Evolutionary conservation across 495 filamentous ascomycete species (phyloP).

Genomic region (Talaromyces thailandensis): DNA sequence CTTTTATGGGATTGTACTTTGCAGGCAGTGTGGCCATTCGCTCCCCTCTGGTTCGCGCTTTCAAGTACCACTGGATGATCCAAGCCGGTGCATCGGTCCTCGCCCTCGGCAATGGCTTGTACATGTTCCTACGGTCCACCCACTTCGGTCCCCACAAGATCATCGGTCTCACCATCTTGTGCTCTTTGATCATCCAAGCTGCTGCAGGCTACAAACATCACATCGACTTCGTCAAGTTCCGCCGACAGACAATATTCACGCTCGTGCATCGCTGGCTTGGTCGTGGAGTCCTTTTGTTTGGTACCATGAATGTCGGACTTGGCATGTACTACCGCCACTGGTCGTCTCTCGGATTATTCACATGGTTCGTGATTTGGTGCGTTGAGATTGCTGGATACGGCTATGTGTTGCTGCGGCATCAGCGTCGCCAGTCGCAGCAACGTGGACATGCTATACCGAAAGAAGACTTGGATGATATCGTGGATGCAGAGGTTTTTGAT

Average conservation of each 20-base stretch:
- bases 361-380: slow-evolving; percentile 5
- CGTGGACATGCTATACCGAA: neutral
- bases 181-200: neutral
- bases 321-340: slow-evolving; percentile 5
- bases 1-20: slow-evolving; percentile 7
- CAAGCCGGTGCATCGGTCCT: slow-evolving; percentile 6
- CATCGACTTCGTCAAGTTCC: slow-evolving; percentile 6
- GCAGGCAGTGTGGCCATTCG: slow-evolving; percentile 3
- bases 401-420: neutral
- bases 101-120: slow-evolving; percentile 1
- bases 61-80: slow-evolving; percentile 7
- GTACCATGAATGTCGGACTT: slow-evolving; percentile 6
- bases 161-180: slow-evolving; percentile 3
- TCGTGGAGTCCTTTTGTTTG: slow-evolving; percentile 2
- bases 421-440: neutral
- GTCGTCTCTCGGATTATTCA: neutral
- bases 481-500: slow-evolving; percentile 5
- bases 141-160: slow-evolving; percentile 7
- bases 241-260: slow-evolving; percentile 1
- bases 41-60: neutral
- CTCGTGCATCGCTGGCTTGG: slow-evolving; percentile 6
- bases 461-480: neutral
- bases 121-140: slow-evolving; percentile 4
- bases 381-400: slow-evolving; percentile 2
- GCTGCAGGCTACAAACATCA: slow-evolving; percentile 8